phyloP scores from a whole-genome alignment of 2,329 filamentous ascomycete species.

The Biscogniauxia sp. region DNA sequence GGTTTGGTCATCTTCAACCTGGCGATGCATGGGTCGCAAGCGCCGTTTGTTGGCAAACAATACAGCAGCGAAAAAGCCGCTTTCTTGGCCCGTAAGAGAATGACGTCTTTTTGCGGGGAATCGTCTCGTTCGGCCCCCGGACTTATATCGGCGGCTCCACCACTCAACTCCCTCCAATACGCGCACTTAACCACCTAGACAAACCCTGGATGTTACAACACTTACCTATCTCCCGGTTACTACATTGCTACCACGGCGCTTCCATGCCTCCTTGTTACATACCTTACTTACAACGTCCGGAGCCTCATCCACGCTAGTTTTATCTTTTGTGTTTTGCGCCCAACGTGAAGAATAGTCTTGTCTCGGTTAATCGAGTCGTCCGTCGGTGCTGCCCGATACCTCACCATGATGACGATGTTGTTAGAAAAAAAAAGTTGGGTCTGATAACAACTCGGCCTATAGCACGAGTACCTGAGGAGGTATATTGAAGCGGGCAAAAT shows the following conservation, averaged over 20 bases:
- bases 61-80: neutral
- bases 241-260: neutral
- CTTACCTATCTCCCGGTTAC: neutral
- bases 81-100: constrained; percentile 12
- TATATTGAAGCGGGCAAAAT: no score
- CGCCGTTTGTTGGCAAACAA: neutral
- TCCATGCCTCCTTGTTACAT: neutral
- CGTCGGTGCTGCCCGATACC: neutral
- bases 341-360: neutral
- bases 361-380: neutral
- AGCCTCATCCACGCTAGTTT: neutral
- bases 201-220: no score
- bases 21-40: neutral
- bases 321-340: neutral
- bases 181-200: no score
- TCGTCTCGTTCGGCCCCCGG: constrained; percentile 11
- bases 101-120: constrained; percentile 17
- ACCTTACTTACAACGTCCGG: neutral
- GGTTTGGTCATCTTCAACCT: neutral
- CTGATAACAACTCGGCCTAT: neutral
- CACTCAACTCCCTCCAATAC: neutral
- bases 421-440: neutral
- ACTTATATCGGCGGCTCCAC: constrained; percentile 22
- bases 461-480: neutral
- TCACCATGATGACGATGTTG: neutral